Conservation (phyloP, 306 rosid genomes). For the Malus domestica region DNA sequence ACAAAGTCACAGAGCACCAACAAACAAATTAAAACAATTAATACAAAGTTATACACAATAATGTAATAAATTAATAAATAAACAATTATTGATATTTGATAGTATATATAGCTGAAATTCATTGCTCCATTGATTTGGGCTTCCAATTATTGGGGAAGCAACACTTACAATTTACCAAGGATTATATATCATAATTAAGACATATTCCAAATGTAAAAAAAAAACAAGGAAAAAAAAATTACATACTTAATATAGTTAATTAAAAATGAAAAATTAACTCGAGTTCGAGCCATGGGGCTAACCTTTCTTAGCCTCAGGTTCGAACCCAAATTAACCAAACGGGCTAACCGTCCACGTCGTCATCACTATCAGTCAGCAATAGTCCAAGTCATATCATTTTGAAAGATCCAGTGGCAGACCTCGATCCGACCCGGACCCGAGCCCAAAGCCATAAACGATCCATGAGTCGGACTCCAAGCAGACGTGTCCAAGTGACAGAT, state of each 20-base stretch:
- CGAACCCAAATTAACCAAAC: slow-evolving; percentile 12
- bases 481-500: slow-evolving; percentile 90
- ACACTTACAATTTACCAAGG: slow-evolving; percentile 10
- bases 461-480: slow-evolving; percentile 80
- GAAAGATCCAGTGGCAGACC: slow-evolving; percentile 95
- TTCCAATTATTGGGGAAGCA: slow-evolving; percentile 27
- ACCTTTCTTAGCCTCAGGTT: slow-evolving; percentile 41
- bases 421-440: slow-evolving; percentile 85
- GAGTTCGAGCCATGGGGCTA: slow-evolving; percentile 24
- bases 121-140: slow-evolving; percentile 14
- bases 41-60: neutral
- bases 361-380: slow-evolving; percentile 43
- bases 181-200: slow-evolving; percentile 13
- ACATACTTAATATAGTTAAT: slow-evolving; percentile 22
- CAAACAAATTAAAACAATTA: neutral
- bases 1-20: neutral
- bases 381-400: slow-evolving; percentile 90
- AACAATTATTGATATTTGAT: neutral
- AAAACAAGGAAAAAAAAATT: neutral
- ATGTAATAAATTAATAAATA: neutral
- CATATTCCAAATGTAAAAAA: slow-evolving; percentile 6
- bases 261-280: slow-evolving; percentile 15
- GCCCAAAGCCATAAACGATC: slow-evolving; percentile 73
- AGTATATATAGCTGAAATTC: neutral
- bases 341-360: neutral